phyloP scores from a whole-genome alignment of 345 rosid species.

The Camelina sativa region DNA sequence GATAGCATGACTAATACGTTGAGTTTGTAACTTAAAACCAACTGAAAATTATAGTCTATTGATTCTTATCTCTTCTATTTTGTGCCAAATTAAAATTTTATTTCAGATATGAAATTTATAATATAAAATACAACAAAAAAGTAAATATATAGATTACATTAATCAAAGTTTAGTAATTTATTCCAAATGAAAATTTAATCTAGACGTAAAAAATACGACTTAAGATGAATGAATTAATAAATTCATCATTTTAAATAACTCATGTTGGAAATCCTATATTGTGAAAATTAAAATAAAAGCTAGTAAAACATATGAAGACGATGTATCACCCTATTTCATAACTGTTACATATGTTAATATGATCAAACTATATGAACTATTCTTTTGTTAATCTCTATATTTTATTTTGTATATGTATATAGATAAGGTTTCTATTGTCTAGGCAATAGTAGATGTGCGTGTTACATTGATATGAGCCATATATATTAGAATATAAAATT shows the following conservation, averaged over 20 bases:
- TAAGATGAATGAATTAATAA: constrained; percentile 3
- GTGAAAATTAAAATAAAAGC: not conserved
- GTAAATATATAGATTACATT: not conserved
- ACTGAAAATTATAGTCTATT: not conserved
- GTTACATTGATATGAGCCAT: constrained; percentile 25
- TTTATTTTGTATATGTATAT: not conserved
- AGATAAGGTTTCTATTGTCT: constrained; percentile 1
- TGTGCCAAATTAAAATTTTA: not conserved
- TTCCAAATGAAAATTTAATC: constrained; percentile 10
- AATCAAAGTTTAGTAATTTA: not conserved
- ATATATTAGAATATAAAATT: constrained; percentile 14
- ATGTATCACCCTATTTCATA: not conserved
- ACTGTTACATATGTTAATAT: not conserved
- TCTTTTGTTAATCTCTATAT: constrained; percentile 4
- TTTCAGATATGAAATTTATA: not conserved
- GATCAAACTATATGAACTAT: not conserved
- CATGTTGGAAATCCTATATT: not conserved
- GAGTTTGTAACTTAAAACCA: not conserved
- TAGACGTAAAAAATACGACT: not conserved
- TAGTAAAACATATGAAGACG: not conserved
- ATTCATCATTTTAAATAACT: not conserved
- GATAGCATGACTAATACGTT: not conserved
- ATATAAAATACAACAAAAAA: not conserved
- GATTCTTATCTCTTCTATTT: not conserved
- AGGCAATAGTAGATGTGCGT: constrained; percentile 13